Percentiles rank a stretch among this genome's conserved stretches.
phyloP scores from a whole-genome alignment of 208 protist species.

The Phytomonas serpens region DNA sequence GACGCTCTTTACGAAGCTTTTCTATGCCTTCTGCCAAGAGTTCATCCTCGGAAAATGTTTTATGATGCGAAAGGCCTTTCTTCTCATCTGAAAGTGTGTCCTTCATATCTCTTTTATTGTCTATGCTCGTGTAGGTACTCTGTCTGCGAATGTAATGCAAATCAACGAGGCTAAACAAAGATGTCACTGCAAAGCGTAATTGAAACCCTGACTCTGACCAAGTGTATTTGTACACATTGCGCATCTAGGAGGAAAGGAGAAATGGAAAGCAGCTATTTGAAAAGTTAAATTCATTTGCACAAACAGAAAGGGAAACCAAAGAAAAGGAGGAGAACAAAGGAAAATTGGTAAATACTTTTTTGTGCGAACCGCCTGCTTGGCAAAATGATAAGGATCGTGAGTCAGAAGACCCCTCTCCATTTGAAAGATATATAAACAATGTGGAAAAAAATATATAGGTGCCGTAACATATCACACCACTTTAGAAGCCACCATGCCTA shows the following conservation, averaged over 20 bases:
- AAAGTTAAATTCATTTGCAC: slow-evolving; percentile 7
- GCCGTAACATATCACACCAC: not conserved
- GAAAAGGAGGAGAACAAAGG: not conserved
- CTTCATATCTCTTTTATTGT: not conserved
- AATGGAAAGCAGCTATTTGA: slow-evolving; percentile 3
- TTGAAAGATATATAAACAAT: not conserved
- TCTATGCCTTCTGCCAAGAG: slow-evolving; percentile 16
- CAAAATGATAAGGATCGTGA: not conserved
- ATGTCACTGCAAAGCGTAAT: not conserved
- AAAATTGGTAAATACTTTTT: not conserved
- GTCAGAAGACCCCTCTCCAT: not conserved
- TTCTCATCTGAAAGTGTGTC: not conserved
- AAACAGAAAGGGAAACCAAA: not conserved
- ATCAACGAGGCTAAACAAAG: not conserved
- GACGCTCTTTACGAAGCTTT: slow-evolving; percentile 12
- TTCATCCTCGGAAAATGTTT: not conserved
- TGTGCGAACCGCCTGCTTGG: not conserved
- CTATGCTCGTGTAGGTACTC: not conserved
- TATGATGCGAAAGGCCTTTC: slow-evolving; percentile 8
- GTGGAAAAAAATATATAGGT: not conserved
- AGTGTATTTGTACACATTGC: not conserved
- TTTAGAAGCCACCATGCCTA: not conserved
- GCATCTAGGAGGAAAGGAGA: not conserved
- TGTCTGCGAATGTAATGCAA: not conserved
- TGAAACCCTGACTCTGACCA: not conserved